Conservation (phyloP, 345 rosid species). For the Hypericum perforatum region DNA sequence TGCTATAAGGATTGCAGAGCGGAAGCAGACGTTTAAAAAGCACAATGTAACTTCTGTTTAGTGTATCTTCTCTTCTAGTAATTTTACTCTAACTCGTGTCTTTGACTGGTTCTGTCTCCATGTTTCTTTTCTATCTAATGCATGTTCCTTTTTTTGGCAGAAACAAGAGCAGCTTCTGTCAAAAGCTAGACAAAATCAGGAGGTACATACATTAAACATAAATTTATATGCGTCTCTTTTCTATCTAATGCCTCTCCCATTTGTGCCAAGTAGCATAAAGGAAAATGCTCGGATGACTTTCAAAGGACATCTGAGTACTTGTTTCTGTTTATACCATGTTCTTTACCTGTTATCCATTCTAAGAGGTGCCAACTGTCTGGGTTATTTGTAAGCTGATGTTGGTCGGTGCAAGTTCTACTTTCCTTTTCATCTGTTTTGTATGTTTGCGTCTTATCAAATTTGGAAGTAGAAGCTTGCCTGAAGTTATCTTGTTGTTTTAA, state of each 20-base stretch:
- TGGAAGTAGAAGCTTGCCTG: too few relatives aligned
- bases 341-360: too few relatives aligned
- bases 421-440: too few relatives aligned
- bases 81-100: not conserved
- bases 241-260: not conserved
- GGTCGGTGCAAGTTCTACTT: too few relatives aligned
- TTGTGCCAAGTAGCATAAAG: slow-evolving; percentile 2
- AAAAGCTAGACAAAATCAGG: slow-evolving; percentile 51
- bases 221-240: not conserved
- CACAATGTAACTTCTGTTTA: slow-evolving; percentile 31
- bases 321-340: too few relatives aligned
- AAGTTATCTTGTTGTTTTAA: too few relatives aligned
- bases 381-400: too few relatives aligned
- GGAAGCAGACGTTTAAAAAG: slow-evolving; percentile 35
- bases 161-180: slow-evolving; percentile 39
- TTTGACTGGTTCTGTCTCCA: not conserved
- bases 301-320: too few relatives aligned
- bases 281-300: too few relatives aligned
- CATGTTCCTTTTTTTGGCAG: slow-evolving; percentile 19
- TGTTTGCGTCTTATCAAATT: too few relatives aligned
- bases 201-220: slow-evolving; percentile 29
- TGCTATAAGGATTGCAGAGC: slow-evolving; percentile 29
- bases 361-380: too few relatives aligned
- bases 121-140: not conserved
- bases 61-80: not conserved